Evolutionary conservation across 2,329 filamentous ascomycete genomes (phyloP).

Genomic region (Penicillium sp.): DNA sequence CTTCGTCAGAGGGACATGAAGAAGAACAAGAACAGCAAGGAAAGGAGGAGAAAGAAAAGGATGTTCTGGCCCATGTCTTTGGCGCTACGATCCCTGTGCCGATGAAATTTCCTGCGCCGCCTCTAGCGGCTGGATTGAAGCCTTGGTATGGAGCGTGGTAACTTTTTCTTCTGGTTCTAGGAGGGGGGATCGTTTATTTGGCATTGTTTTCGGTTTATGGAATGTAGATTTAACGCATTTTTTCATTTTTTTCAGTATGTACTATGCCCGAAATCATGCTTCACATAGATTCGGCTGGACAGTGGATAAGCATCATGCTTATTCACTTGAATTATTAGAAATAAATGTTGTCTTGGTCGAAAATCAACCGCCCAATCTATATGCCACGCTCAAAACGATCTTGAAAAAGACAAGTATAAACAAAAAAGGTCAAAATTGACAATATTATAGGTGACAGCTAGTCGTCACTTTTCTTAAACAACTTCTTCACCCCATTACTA

Average conservation of each 20-base stretch:
- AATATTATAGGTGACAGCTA: background rate
- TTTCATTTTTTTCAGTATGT: background rate
- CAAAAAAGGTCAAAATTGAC: background rate
- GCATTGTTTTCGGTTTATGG: no score
- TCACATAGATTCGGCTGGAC: background rate
- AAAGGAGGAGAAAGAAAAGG: slow-evolving; percentile 28
- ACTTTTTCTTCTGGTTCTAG: background rate
- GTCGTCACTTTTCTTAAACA: slow-evolving; percentile 2
- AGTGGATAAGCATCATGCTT: background rate
- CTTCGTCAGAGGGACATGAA: background rate
- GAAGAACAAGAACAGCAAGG: slow-evolving; percentile 17
- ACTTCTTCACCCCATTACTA: slow-evolving; percentile 18
- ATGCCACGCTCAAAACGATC: background rate
- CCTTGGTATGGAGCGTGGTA: slow-evolving; percentile 20
- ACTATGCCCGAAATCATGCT: background rate
- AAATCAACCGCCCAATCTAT: background rate
- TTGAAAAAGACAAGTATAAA: background rate
- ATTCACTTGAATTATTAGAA: background rate
- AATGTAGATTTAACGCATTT: no score
- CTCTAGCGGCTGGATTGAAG: slow-evolving; percentile 16
- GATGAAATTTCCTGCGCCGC: slow-evolving; percentile 36
- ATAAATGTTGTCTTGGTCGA: background rate
- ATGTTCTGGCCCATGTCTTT: slow-evolving; percentile 28
- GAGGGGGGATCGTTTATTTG: no score
- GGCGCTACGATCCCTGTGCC: slow-evolving; percentile 41